Percentiles rank a stretch among this genome's conserved stretches.
Conservation (phyloP, 495 filamentous ascomycete genomes). For the Talaromyces wortmannii region DNA sequence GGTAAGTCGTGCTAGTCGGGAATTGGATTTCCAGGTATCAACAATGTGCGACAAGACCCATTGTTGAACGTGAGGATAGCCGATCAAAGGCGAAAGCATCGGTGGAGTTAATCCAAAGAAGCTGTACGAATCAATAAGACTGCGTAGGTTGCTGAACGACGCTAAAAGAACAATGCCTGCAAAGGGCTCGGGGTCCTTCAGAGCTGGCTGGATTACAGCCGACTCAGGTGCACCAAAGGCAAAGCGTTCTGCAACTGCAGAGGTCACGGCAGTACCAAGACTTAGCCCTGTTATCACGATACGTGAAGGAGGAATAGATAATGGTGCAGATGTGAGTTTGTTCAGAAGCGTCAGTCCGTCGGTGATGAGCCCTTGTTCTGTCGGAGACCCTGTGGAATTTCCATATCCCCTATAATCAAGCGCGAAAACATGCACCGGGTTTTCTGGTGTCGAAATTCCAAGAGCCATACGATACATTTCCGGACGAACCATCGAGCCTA, state of each 20-base stretch:
- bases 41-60: slow-evolving; percentile 40
- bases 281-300: slow-evolving; percentile 85
- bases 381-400: slow-evolving; percentile 68
- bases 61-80: slow-evolving; percentile 44
- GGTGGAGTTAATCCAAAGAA: slow-evolving; percentile 75
- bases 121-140: slow-evolving; percentile 63
- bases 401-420: slow-evolving; percentile 93
- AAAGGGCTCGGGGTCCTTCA: slow-evolving; percentile 44
- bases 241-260: slow-evolving; percentile 65
- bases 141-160: slow-evolving; percentile 67
- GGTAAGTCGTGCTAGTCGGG: slow-evolving; percentile 38
- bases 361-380: slow-evolving; percentile 73
- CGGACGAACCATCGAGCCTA: slow-evolving; percentile 37
- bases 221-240: slow-evolving; percentile 30
- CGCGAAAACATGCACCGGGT: slow-evolving; percentile 58
- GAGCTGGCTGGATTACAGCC: slow-evolving; percentile 25
- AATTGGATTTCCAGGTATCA: slow-evolving; percentile 50
- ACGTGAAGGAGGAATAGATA: slow-evolving; percentile 52
- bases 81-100: slow-evolving; percentile 64
- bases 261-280: slow-evolving; percentile 78
- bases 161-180: slow-evolving; percentile 72
- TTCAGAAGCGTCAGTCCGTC: slow-evolving; percentile 68
- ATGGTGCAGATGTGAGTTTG: slow-evolving; percentile 40
- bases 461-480: slow-evolving; percentile 32
- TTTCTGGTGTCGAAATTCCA: slow-evolving; percentile 35